Base-by-base conservation (phyloP, 78 protist genomes). In the Mantamonas sphyraenae region DNA sequence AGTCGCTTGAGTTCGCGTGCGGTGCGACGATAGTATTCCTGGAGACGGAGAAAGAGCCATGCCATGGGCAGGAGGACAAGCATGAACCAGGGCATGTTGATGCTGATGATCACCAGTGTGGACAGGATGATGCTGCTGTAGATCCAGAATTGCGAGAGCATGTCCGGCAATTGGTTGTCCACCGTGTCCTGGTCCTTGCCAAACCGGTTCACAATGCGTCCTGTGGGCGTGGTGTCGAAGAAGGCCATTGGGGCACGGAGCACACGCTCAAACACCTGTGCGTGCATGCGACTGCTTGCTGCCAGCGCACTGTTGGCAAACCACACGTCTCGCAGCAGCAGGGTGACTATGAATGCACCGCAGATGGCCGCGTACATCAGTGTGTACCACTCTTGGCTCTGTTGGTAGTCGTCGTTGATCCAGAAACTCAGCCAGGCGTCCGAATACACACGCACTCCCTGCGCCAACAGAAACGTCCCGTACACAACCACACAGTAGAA, bases 1-100 rank as follows among this genome's bases (percentile, higher is more conserved):
- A 84, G 73, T 0, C 86, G 86, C 76, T 76, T 68, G 43, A 83
- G 58, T 43, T 74, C 86, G 28, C 89, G 77, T 10, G 72, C 35
- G 17, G 82, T 12, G 10, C 33, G 12, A 55, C 33, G 28, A 66
- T 31, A 83, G 77, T 24, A 62, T 19, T 7, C 3, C 43, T 70
- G 77, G 40, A 88, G 33, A 4, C 0, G 0, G 73, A 17, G 2
- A 79, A 75, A 86, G 45, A 79, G 19, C 34, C 19, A 28, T 28
- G 17, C 24, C 40, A 86, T 19, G 10, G 56, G 31, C 2, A 53
- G 42, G 35, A 57, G 22, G 19, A 34, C 62, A 12, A 28, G 24
- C 45, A 73, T 34, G 17, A 55, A 53, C 35, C 10, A 53, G 26
- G 72, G 68, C 17, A 45, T 56, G 62, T 64, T 26, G 47, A 17